phyloP scores from a whole-genome alignment of 345 rosid genomes.

The Eucalyptus erythrocorys region DNA sequence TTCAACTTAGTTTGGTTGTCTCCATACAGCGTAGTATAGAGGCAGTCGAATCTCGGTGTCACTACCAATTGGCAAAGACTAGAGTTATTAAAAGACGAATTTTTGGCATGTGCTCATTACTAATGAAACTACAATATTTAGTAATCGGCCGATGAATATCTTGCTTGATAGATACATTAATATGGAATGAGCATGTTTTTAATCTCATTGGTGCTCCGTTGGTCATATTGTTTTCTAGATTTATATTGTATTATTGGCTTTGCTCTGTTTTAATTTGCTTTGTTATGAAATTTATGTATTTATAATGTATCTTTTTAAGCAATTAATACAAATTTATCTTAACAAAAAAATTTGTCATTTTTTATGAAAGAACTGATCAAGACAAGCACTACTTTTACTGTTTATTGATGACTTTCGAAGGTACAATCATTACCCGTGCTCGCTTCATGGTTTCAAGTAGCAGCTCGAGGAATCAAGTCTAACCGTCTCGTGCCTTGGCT shows the following conservation, averaged over 20 bases:
- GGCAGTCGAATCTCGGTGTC: rapidly evolving
- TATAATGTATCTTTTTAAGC: neutral
- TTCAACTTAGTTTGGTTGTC: too few species aligned
- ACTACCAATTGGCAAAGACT: too few species aligned
- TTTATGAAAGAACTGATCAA: neutral
- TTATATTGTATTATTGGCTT: too few species aligned
- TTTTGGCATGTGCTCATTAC: neutral
- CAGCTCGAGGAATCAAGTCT: neutral
- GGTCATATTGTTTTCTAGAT: neutral
- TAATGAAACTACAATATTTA: too few species aligned
- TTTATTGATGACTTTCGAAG: neutral
- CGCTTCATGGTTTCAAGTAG: neutral
- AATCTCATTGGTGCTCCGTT: neutral
- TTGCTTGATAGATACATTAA: neutral
- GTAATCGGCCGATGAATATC: rapidly evolving
- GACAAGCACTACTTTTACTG: neutral
- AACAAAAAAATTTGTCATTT: neutral
- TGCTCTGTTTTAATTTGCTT: too few species aligned
- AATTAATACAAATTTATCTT: too few species aligned
- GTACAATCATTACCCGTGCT: neutral
- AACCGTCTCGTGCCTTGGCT: neutral
- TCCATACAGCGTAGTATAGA: too few species aligned
- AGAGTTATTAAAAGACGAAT: too few species aligned
- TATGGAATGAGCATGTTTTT: neutral
- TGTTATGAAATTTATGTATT: too few species aligned